These are phyloP conservation scores for Dryadomyces quercus-mongolicae DNA, from an alignment of 2,329 filamentous ascomycete species.

Conservation along the genomic window DNA sequence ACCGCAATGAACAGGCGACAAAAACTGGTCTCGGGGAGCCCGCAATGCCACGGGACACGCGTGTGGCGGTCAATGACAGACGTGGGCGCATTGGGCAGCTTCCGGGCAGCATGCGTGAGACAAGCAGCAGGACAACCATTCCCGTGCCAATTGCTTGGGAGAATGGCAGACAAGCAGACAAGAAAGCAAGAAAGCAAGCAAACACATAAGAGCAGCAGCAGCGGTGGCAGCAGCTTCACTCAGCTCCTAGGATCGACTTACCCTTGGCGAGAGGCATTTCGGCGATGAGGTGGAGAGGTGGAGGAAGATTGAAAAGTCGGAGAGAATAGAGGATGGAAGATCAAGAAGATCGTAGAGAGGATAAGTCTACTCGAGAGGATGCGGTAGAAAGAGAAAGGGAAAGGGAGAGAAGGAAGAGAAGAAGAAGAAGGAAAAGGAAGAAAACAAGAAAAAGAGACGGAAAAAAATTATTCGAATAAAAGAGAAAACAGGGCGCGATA, in stretches of 20 bases:
- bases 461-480: constrained; percentile 2
- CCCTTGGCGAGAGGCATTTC: constrained; percentile 32
- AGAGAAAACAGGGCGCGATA: neutral
- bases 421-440: neutral
- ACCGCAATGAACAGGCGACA: neutral
- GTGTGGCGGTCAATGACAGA: neutral
- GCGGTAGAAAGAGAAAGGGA: neutral
- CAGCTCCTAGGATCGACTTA: constrained; percentile 19
- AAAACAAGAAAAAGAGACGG: constrained; percentile 2
- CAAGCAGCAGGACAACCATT: too few species aligned
- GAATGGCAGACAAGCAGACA: too few species aligned
- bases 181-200: too few species aligned
- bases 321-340: neutral
- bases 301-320: constrained; percentile 2
- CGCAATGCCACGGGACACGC: neutral
- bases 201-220: too few species aligned
- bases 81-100: neutral
- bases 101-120: neutral
- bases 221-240: too few species aligned
- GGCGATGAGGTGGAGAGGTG: constrained; percentile 17
- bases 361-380: neutral
- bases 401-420: neutral
- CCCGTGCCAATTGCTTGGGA: too few species aligned
- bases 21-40: too few species aligned
- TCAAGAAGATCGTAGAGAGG: neutral